Base-by-base conservation (phyloP, 2,329 filamentous ascomycete species). In the Aspergillus puulaauensis region DNA sequence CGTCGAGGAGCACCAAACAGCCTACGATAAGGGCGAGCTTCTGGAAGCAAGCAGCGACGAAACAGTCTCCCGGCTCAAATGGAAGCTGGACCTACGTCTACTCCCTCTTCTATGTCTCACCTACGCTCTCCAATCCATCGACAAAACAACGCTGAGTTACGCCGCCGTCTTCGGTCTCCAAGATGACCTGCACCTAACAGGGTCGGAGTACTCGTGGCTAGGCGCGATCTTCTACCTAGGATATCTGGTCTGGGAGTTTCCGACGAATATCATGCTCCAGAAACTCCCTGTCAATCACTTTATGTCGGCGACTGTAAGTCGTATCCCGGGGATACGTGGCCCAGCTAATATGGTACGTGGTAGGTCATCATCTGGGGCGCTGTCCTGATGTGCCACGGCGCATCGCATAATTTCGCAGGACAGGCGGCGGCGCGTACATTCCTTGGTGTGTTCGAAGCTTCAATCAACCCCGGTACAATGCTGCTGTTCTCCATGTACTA, bases 401-500 rank as follows among this genome's bases (percentile, higher is more conserved):
- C 47, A 2, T 24, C 33, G 11, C 47, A 39, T 8, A 48, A 9
- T 15, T 54, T 51, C 56, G 6, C 61, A 52, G 44, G 52, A 24
- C 58, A 33, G 14, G 44, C 52, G 3, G 52, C 52, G 15, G 39
- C 45, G 4, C 35, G 52, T 6, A 48, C 39, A 21, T 24, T 49
- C n/a, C 52, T 54, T 0, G 52, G 52, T n/a, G 35, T 23, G 2
- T 49, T 54, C 11, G 52, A 54, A 24, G 52, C 52, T n/a, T 39
- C 46, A 1, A 47, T 54, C 4, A 54, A 62, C 61, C 83, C 83
- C 0, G 79, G 78, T 0, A 84, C 86, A 56, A 84, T 86, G 75
- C 69, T 87, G 1, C 81, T 83, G 39, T 79, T 81, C 24, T 72
- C 76, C 4, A 80, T 81, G 71, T 83, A 80, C 79, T 83, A 82